Evolutionary conservation across 2,329 filamentous ascomycete species (phyloP), one percentile per base, ranked within the genome.

Genomic region (Microthyrium microscopicum): DNA sequence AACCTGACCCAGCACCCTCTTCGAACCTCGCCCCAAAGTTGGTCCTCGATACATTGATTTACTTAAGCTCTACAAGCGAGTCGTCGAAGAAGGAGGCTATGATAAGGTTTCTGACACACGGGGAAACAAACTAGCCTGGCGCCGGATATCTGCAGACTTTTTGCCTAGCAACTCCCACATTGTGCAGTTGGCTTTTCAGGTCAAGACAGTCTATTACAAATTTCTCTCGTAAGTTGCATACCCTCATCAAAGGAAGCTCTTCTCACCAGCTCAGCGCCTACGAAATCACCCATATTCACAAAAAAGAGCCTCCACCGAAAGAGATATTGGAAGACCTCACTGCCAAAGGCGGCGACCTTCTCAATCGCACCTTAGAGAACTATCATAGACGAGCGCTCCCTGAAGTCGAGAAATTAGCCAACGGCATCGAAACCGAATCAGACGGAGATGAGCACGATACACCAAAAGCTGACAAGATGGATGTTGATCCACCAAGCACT

Each of bases 191-290:
- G 83, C 82, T 11, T 92, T 91, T 56, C 70, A 78, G 38, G 62
- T 92, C 36, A 93, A 93, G 58, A 77, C 79, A 36, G 74, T 79
- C 41, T 93, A 89, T 59, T 91, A 91, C 62, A 85, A 83, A 54
- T 83, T 87, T 46, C 68, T 93, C 28, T 77, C 78, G 61, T 66
- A 51, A 38, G 62, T 48, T 5, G 11, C 11, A 9, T n/a, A 19
- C 9, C 16, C 13, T 9, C 9, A 34, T 34, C 33, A 9, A 7
- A 34, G 6, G 20, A 31, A 5, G 6, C 7, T 33, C 15, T 5
- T 20, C 36, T 30, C 13, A 19, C 17, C 20, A 29, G 21, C 17
- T 30, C 39, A 65, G 61, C 9, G 83, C 84, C 2, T 93, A 79
- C 55, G 84, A 92, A 55, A 89, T 92, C 47, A 71, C 70, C 29